Base-by-base conservation (phyloP, 768 basidiomycete species). In the Tulasnella sp. region DNA sequence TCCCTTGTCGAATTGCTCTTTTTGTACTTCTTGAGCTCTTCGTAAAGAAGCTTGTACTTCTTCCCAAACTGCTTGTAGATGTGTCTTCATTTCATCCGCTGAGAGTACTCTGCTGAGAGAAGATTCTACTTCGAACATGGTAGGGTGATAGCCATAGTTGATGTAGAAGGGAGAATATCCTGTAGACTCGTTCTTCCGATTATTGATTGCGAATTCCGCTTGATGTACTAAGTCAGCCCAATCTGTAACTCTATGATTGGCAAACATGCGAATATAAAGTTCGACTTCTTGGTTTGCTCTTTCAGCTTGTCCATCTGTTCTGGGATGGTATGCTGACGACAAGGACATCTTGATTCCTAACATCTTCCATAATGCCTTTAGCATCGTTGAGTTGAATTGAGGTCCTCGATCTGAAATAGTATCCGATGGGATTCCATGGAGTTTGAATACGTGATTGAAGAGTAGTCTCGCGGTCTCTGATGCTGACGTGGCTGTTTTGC, bases 301-400 rank as follows among this genome's bases (percentile, higher is more conserved):
- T 33, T 53, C 42, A 27, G 51, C 48, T 27, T 50, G 45, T 16
- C 51, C 51, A 29, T 53, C 45, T 33, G 51, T 51, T 22, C 32
- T 27, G 13, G 51, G 51, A 6, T 32, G 28, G 42, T 50, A 50
- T 9, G 48, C 37, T n/a, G 37, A 40, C 7, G 31, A 24, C 8
- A 28, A 19, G 8, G 45, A 22, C 6, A 32, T 19, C n/a, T 16
- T 40, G n/a, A 39, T 53, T 4, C 19, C n/a, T 19, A 40, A 32
- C 4, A 33, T 20, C 33, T 5, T n/a, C 27, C 47, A 50, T 4
- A 48, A n/a, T 9, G 19, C 35, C 6, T n/a, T 7, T 19, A 29
- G n/a, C 27, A 53, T 13, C 19, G 28, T 53, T 4, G 44, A 22
- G 19, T 41, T 29, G 25, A 53, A 48, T 20, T 48, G 39, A 10